Base-by-base conservation (phyloP, 805 yeast genomes). In the Ogataea chonburiensis region DNA sequence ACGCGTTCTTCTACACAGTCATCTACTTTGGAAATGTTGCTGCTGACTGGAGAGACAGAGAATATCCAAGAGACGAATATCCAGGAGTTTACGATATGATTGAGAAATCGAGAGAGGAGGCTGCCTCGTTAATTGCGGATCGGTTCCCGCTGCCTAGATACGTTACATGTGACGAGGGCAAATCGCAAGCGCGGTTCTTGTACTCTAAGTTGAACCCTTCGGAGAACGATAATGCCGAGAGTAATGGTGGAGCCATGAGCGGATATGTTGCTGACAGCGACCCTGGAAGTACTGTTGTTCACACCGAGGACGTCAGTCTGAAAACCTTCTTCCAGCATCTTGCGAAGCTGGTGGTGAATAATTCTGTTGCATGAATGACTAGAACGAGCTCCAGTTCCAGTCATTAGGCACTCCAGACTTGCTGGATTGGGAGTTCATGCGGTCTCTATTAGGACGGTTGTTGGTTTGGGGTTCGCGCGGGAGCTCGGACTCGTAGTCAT, bases 111-210 rank as follows among this genome's bases (percentile, higher is more conserved):
- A 81, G 86, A 55, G 73, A 74, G 37, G 99, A 93, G 63, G 98
- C 98, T 15, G 91, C 95, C 5, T 87, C 83, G 52, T 71, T 94
- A 47, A 77, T 93, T 53, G 77, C 84, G 24, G 98, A 93, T 58
- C 77, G 99, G 58, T 91, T 87, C 79, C 99, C 99, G 52, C 72
- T 93, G 56, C 99, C 99, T 31, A 78, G 98, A 65, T 93, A 91
- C 58, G 89, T 93, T 51, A 96, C 91, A 53, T 87, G 96, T 42
- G 97, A 91, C 60, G 97, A 91, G 53, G 98, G 98, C 53, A 97
- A 96, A 38, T 89, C 97, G 11, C 99, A 93, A 67, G 97, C 98
- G 3, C 81, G 99, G 66, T 93, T 93, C 73, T 73, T 93, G 63
- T 79, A 87, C 63, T 86, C 97, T 18, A 93, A 88, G 66, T 77